Conservation (phyloP, 192 early-diverging fungal genomes). For the Entomortierella chlamydospora region DNA sequence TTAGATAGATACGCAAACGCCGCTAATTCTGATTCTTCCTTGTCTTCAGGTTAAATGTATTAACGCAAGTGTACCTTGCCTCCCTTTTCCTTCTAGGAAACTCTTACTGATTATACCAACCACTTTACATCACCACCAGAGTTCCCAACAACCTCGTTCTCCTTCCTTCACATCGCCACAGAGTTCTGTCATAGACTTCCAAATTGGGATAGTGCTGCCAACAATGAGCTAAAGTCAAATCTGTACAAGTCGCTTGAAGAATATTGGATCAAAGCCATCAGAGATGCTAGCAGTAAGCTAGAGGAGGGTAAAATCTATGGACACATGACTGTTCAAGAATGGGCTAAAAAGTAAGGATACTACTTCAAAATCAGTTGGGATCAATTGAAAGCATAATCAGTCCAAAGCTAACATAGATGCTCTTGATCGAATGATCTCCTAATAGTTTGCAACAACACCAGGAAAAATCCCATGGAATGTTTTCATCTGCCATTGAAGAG, state of each 20-base stretch:
- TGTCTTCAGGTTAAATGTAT: too few relatives aligned
- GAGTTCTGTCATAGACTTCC: slow-evolving; percentile 82
- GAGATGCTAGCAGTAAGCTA: slow-evolving; percentile 75
- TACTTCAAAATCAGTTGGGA: not conserved
- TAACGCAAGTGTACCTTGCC: not conserved
- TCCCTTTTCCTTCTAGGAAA: slow-evolving; percentile 58
- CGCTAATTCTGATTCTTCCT: too few relatives aligned
- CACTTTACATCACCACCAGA: slow-evolving; percentile 85
- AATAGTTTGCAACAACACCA: slow-evolving; percentile 73
- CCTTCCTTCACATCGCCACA: slow-evolving; percentile 84
- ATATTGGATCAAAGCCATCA: slow-evolving; percentile 82
- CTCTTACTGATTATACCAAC: slow-evolving; percentile 77
- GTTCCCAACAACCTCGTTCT: slow-evolving; percentile 81
- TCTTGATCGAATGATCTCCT: too few relatives aligned
- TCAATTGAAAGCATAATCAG: too few relatives aligned
- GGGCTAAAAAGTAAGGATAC: slow-evolving; percentile 76
- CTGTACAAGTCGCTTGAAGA: slow-evolving; percentile 78
- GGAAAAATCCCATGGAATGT: slow-evolving; percentile 66
- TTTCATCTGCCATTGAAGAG: slow-evolving; percentile 68
- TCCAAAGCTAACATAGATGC: not conserved
- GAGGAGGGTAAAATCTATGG: slow-evolving; percentile 87
- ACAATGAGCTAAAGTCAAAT: slow-evolving; percentile 75
- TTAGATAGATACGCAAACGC: too few relatives aligned
- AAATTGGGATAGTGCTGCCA: slow-evolving; percentile 75
- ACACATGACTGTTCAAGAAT: slow-evolving; percentile 81